A percentile compares a stretch with the other conserved stretches of the same genome.
These are phyloP conservation scores for Fistulifera pelliculosa DNA, from an alignment of 108 stramenopile species.

Conservation along the genomic window DNA sequence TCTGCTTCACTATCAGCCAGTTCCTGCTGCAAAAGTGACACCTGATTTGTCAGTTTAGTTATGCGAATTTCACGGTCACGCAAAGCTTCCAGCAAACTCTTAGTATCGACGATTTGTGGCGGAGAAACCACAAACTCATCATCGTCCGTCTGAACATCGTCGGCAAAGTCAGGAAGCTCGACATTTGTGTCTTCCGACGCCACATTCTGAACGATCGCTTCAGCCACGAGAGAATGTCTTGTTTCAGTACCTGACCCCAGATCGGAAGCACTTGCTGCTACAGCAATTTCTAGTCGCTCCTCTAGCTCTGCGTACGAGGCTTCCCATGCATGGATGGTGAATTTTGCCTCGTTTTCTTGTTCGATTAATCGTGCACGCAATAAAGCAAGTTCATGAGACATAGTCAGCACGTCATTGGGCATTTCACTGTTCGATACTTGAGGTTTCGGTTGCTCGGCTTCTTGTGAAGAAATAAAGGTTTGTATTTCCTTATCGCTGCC, in stretches of 20 bases:
- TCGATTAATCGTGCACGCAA: neutral
- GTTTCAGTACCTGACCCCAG: no score
- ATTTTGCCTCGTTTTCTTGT: neutral
- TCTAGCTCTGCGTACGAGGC: no score
- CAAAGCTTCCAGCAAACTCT: no score
- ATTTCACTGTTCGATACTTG: neutral
- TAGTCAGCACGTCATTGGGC: no score
- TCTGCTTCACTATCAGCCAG: neutral
- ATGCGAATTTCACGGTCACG: neutral
- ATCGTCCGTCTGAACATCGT: neutral
- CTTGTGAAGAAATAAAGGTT: no score
- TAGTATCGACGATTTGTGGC: no score
- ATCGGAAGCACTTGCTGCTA: no score
- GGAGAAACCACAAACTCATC: no score
- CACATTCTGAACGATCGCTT: neutral
- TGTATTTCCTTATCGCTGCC: no score
- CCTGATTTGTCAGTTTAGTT: neutral
- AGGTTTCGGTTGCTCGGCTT: constrained; percentile 2
- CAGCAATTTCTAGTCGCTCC: no score
- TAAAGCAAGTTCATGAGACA: no score
- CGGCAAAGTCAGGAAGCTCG: neutral
- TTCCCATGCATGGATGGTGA: no score
- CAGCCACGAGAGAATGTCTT: neutral
- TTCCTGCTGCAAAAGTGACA: neutral
- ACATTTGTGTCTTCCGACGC: neutral